Evolutionary conservation across 139 green algal genomes (phyloP).

Genomic region (Deuterostichococcus epilithicus): DNA sequence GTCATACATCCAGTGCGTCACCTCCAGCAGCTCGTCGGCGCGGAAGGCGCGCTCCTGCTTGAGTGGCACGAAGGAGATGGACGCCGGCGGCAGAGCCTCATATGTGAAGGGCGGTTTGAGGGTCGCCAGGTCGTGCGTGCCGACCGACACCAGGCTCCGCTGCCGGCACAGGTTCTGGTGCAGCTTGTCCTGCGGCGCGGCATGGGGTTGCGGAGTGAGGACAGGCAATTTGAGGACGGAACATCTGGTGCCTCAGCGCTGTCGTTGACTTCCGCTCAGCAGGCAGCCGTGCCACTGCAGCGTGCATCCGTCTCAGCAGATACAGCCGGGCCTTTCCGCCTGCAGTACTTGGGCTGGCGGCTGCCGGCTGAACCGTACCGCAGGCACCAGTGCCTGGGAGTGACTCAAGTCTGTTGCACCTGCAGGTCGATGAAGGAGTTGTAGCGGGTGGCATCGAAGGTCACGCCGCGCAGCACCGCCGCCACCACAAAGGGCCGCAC

Average conservation of each 20-base stretch:
- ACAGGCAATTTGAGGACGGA: no score
- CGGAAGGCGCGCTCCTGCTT: slow-evolving; percentile 91
- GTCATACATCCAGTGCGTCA: slow-evolving; percentile 5
- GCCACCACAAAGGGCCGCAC: slow-evolving; percentile 95
- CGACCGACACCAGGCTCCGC: slow-evolving; percentile 94
- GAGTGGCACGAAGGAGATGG: slow-evolving; percentile 95
- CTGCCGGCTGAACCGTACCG: no score
- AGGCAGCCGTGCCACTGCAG: no score
- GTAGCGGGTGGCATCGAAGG: slow-evolving; percentile 83
- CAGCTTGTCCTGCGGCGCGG: slow-evolving; percentile 95
- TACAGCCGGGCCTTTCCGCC: no score
- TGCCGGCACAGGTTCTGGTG: slow-evolving; percentile 98
- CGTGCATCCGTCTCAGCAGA: no score
- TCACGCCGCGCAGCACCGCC: slow-evolving; percentile 88
- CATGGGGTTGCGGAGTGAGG: no score
- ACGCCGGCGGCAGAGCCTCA: slow-evolving; percentile 86
- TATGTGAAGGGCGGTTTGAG: slow-evolving; percentile 94
- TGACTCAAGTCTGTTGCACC: no score
- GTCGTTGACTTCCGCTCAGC: no score
- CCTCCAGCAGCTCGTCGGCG: slow-evolving; percentile 86
- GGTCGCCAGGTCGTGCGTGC: slow-evolving; percentile 94
- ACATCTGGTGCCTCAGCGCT: no score
- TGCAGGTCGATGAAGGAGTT: slow-evolving; percentile 97
- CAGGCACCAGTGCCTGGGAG: not conserved
- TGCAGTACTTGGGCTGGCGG: no score